Conservation (phyloP, 1,284 basidiomycete genomes). For the Cystobasidium slooffiae region DNA sequence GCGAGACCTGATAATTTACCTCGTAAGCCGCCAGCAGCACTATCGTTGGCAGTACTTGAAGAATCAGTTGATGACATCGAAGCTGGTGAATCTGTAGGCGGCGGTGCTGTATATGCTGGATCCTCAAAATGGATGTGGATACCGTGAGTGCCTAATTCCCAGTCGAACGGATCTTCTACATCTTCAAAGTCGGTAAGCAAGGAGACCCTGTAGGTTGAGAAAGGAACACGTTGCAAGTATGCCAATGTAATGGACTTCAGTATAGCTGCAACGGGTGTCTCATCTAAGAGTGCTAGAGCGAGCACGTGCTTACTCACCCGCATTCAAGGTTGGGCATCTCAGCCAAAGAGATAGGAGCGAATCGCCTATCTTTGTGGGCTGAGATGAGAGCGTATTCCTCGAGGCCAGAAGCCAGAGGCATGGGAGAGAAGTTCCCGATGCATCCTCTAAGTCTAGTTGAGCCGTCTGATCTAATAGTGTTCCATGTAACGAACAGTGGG, state of each 20-base stretch:
- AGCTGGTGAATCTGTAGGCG: constrained; percentile 64
- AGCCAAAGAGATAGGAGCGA: constrained; percentile 68
- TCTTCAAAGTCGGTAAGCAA: constrained; percentile 91
- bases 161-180: constrained; percentile 82
- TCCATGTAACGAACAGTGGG: constrained; percentile 97
- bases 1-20: neutral
- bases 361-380: constrained; percentile 62
- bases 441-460: constrained; percentile 77
- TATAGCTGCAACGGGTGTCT: neutral
- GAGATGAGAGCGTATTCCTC: constrained; percentile 88
- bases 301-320: constrained; percentile 65
- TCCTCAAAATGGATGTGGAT: constrained; percentile 86
- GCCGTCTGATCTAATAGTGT: constrained; percentile 63
- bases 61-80: constrained; percentile 36
- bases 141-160: constrained; percentile 89
- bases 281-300: neutral
- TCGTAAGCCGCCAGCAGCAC: constrained; percentile 9
- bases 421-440: constrained; percentile 89
- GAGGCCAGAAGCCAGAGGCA: constrained; percentile 74
- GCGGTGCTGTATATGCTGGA: constrained; percentile 64
- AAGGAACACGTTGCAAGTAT: neutral
- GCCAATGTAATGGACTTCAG: neutral
- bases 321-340: constrained; percentile 84
- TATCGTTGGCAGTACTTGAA: constrained; percentile 17
- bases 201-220: constrained; percentile 68